Base-by-base conservation (phyloP, 768 basidiomycete genomes). In the Mycena venus region DNA sequence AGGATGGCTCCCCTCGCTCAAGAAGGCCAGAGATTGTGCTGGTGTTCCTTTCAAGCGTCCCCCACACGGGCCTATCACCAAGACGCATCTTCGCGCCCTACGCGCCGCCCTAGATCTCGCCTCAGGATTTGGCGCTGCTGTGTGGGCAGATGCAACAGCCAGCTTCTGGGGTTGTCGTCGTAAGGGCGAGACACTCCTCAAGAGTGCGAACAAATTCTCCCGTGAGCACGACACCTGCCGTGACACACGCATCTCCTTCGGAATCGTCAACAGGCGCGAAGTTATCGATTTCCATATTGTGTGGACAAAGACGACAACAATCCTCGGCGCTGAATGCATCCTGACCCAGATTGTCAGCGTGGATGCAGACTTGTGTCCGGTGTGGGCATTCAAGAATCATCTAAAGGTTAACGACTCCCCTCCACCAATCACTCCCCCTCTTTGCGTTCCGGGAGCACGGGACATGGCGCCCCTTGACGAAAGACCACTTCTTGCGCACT, bases 1-100 rank as follows among this genome's bases (percentile, higher is more conserved):
- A n/a, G n/a, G n/a, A n/a, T n/a, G n/a, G n/a, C n/a, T n/a, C n/a
- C n/a, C n/a, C n/a, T n/a, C n/a, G n/a, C n/a, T n/a, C n/a, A n/a
- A n/a, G n/a, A 56, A 29, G 53, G 53, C 47, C 1, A 40, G 61
- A 40, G 68, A 70, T 17, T 23, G 60, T 23, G 51, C 61, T 1
- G 61, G 73, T 23, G 49, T 69, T 23, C 19, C 25, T 3, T 63
- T 63, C 47, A 62, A 62, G 12, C 67, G 49, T 4, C 44, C 67
- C 0, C 73, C 67, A 7, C 60, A 55, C 14, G 53, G 53, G 1
- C 73, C 73, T 12, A 68, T 69, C 27, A 61, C 73, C 2, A 49
- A 25, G 17, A 2, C n/a, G 21, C 65, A 73, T 27, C 4, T 73
- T 21, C 56, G 32, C 10, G 68, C 61, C 6, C 40, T 74, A 0